Evolutionary conservation across 345 rosid species (phyloP).

Genomic region (Aquilaria sinensis): DNA sequence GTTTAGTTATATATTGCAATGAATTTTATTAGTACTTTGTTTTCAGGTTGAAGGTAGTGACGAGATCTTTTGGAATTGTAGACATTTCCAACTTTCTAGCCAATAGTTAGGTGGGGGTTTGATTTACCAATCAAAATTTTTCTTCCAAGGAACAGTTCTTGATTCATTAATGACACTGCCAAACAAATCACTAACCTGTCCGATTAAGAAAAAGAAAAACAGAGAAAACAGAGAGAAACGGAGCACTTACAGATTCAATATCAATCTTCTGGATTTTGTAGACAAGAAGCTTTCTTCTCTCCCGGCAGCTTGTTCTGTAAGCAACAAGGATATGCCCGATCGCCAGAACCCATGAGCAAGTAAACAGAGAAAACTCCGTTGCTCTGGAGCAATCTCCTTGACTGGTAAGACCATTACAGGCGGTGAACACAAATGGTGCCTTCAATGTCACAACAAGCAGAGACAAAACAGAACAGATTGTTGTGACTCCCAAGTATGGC

Average conservation of each 20-base stretch:
- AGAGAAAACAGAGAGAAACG: background rate
- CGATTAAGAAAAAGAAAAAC: background rate
- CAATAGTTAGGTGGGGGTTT: too few species aligned
- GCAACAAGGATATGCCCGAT: conserved; percentile 72
- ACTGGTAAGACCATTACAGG: conserved; percentile 11
- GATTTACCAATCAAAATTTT: too few species aligned
- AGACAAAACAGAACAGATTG: conserved; percentile 57
- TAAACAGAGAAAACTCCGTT: conserved; percentile 63
- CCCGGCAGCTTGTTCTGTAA: conserved; percentile 80
- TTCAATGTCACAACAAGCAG: conserved; percentile 65
- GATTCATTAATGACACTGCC: background rate
- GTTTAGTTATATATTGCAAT: too few species aligned
- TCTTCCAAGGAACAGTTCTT: too few species aligned
- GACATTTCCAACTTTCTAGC: too few species aligned
- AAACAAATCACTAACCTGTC: too few species aligned
- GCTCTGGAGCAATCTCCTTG: conserved; percentile 41
- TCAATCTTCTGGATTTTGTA: conserved; percentile 55
- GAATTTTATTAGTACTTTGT: background rate
- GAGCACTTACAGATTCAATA: conserved; percentile 83
- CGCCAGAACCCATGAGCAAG: conserved; percentile 56
- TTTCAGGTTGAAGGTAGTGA: background rate
- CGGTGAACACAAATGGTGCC: conserved; percentile 64
- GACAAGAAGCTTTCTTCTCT: conserved; percentile 82
- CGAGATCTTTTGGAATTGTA: too few species aligned
- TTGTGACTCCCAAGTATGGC: conserved; percentile 71